Conservation (phyloP, 192 early-diverging fungal genomes). For the Mortierella hygrophila region DNA sequence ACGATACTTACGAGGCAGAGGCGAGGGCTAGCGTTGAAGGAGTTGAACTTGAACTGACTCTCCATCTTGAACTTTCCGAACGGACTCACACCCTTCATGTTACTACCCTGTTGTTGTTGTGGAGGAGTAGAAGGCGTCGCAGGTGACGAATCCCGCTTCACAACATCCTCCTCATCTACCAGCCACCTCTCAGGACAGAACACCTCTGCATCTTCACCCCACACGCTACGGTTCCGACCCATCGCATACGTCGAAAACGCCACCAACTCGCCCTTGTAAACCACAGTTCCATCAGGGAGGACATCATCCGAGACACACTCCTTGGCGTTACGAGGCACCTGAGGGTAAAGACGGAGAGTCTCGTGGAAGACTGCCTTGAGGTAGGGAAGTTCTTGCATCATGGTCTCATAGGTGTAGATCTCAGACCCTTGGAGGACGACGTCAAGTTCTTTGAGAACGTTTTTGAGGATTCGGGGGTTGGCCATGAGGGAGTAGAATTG, state of each 20-base stretch:
- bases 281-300: constrained; percentile 57
- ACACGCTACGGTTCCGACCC: constrained; percentile 43
- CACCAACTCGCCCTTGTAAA: constrained; percentile 66
- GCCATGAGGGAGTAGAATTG: constrained; percentile 50
- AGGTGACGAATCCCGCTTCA: neutral
- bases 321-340: constrained; percentile 70
- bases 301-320: constrained; percentile 48
- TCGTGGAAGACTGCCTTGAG: constrained; percentile 70
- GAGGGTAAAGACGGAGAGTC: constrained; percentile 62
- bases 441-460: constrained; percentile 44
- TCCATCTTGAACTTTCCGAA: constrained; percentile 45
- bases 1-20: constrained; percentile 34
- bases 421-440: constrained; percentile 13
- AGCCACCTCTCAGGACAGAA: constrained; percentile 71
- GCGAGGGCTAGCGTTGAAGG: constrained; percentile 70
- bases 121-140: neutral
- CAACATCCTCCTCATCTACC: constrained; percentile 11
- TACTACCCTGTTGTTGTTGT: neutral
- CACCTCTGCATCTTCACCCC: constrained; percentile 63
- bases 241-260: constrained; percentile 39
- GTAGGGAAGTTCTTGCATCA: constrained; percentile 55
- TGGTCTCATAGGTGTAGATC: constrained; percentile 42
- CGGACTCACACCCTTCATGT: constrained; percentile 19
- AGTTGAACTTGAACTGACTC: constrained; percentile 63
- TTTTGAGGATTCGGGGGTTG: constrained; percentile 41